Conservation (phyloP, 768 basidiomycete genomes). For the Auricularia sp. region DNA sequence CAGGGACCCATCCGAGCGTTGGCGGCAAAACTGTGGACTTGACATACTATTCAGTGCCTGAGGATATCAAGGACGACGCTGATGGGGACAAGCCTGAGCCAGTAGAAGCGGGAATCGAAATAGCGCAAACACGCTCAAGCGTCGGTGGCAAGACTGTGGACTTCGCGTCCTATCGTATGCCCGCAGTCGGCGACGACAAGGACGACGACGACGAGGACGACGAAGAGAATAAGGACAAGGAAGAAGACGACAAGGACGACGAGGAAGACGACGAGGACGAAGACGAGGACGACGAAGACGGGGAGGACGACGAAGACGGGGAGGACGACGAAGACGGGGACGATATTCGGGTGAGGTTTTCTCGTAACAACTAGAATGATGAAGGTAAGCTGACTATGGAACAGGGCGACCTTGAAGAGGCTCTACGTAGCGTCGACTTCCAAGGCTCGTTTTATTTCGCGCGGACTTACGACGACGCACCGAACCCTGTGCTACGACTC, state of each 20-base stretch:
- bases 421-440: constrained; percentile 23
- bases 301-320: constrained; percentile 27
- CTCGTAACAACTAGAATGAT: neutral
- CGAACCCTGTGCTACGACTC: constrained; percentile 33
- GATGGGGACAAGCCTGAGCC: no score
- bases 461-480: constrained; percentile 21
- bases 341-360: constrained; percentile 17
- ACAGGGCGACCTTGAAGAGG: constrained; percentile 25
- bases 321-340: constrained; percentile 17
- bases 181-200: neutral
- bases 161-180: neutral
- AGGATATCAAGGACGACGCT: no score
- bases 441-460: constrained; percentile 26
- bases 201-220: neutral
- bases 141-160: neutral
- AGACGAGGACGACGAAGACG: constrained; percentile 7
- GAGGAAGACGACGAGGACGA: constrained; percentile 4
- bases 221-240: neutral
- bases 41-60: no score
- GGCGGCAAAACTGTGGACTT: no score
- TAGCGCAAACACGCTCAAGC: no score
- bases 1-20: no score
- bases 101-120: no score
- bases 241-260: neutral
- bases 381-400: neutral